These are phyloP conservation scores for Verticillium alfalfae DNA, from an alignment of 2,329 filamentous ascomycete species.

Conservation along the genomic window DNA sequence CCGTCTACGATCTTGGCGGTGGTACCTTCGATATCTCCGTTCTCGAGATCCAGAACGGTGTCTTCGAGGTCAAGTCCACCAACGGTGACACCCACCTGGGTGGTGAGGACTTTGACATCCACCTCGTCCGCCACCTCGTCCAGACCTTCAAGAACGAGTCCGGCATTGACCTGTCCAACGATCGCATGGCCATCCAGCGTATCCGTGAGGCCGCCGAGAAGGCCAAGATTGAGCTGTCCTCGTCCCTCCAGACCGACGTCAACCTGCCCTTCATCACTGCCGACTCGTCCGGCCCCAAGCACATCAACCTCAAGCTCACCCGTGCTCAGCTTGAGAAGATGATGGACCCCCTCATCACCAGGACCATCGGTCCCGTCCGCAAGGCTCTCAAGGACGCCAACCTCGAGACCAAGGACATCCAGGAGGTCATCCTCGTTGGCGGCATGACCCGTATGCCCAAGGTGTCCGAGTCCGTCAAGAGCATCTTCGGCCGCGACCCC, in stretches of 20 bases:
- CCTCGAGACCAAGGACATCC: slow-evolving; percentile 86
- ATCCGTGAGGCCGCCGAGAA: slow-evolving; percentile 98
- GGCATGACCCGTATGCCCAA: slow-evolving; percentile 99
- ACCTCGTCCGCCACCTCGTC: slow-evolving; percentile 87
- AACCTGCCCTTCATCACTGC: slow-evolving; percentile 99
- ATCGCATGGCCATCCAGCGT: slow-evolving; percentile 98
- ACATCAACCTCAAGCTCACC: slow-evolving; percentile 95
- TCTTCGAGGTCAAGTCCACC: slow-evolving; percentile 99
- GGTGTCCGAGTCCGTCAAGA: slow-evolving; percentile 93
- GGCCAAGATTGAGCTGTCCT: slow-evolving; percentile 98
- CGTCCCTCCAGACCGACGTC: slow-evolving; percentile 91
- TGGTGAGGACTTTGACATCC: slow-evolving; percentile 97
- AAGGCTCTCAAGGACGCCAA: slow-evolving; percentile 96
- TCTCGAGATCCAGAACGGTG: slow-evolving; percentile 93
- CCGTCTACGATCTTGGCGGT: slow-evolving; percentile 96
- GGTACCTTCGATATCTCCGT: slow-evolving; percentile 99
- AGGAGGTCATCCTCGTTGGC: slow-evolving; percentile 96
- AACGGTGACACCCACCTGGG: slow-evolving; percentile 98
- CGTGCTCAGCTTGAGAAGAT: slow-evolving; percentile 90
- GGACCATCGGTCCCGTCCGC: slow-evolving; percentile 86
- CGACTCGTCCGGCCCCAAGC: slow-evolving; percentile 90
- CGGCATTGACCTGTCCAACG: slow-evolving; percentile 79
- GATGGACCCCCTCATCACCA: slow-evolving; percentile 81
- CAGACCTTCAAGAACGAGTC: slow-evolving; percentile 96
- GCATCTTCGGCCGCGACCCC: slow-evolving; percentile 91